Evolutionary conservation across 1,284 basidiomycete species (phyloP), one percentile per base, ranked within the genome.

Genomic region (Earliella scabrosa): DNA sequence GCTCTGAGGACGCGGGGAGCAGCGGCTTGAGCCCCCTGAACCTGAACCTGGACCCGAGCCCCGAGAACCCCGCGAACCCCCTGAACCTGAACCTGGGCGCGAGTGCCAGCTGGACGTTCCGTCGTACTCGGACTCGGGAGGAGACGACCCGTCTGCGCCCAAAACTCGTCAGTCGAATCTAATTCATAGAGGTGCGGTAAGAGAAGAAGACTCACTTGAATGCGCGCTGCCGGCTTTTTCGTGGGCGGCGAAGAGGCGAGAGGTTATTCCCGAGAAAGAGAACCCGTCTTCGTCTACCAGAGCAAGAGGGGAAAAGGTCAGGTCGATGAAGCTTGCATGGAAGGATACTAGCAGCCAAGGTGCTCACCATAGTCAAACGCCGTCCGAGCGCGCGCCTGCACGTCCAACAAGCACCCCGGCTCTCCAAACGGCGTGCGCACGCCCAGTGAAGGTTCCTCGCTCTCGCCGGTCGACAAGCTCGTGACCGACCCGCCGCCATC

Each of bases 391-490:
- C 13, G 14, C 35, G 13, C 35, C n/a, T 16, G 10, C 32, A 34
- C 32, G 8, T 18, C 35, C 35, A 14, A 16, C 14, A 38, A 38
- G 13, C 14, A 38, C 14, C 35, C 4, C 13, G 35, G 35, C n/a
- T 38, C 35, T 14, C 13, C 35, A 36, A 39, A 38, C 14, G 48
- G 48, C 18, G 48, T 50, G n/a, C 39, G 29, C 20, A 79, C 80
- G 0, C 68, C 75, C 0, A 70, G 70, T 11, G 83, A 83, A 5
- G 66, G 69, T 44, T 73, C 71, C 41, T 85, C 83, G 82, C 50
- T 79, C 52, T 76, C 78, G 50, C 80, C 79, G 2, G 78, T 52
- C 16, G 50, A 52, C 18, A 29, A 9, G 10, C 43, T 52, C 34
- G 45, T 24, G 2, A 52, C 44, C 23, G 50, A 52, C 20, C 27